Conservation (phyloP, 2,329 filamentous ascomycete species). For the Neonectria hederae region DNA sequence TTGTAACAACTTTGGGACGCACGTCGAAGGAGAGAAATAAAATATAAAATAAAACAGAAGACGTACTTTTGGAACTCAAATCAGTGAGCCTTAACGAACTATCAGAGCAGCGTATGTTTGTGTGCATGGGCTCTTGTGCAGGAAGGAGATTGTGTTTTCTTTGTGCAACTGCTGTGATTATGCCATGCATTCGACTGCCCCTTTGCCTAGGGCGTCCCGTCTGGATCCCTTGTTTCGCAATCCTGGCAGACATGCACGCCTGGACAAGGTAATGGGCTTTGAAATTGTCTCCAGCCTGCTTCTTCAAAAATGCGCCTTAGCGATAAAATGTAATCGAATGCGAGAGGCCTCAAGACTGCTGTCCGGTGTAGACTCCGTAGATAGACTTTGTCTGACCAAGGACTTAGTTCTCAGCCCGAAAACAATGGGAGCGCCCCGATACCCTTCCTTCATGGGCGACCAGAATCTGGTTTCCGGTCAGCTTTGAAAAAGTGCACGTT, state of each 20-base stretch:
- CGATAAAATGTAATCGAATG: not conserved
- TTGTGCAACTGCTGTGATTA: not conserved
- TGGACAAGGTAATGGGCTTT: not conserved
- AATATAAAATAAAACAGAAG: not conserved
- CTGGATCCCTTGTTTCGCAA: not conserved
- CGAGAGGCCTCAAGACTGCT: not conserved
- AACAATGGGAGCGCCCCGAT: not conserved
- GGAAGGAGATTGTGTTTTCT: not conserved
- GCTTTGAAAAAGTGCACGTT: not conserved
- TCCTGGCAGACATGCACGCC: not conserved
- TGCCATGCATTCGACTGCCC: no score
- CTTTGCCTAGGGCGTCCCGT: no score
- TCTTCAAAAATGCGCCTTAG: not conserved
- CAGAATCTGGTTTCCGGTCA: not conserved
- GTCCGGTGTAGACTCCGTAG: no score
- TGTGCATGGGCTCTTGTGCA: not conserved
- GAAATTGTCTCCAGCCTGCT: not conserved
- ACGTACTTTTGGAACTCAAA: not conserved
- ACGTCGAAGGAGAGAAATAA: not conserved
- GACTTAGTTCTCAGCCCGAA: not conserved
- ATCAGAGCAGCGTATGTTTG: not conserved
- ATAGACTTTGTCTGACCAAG: not conserved
- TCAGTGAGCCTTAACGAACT: not conserved
- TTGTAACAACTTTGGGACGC: not conserved
- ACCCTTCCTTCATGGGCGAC: not conserved